phyloP scores from a whole-genome alignment of 2,329 filamentous ascomycete species.

The Alternaria rosae region DNA sequence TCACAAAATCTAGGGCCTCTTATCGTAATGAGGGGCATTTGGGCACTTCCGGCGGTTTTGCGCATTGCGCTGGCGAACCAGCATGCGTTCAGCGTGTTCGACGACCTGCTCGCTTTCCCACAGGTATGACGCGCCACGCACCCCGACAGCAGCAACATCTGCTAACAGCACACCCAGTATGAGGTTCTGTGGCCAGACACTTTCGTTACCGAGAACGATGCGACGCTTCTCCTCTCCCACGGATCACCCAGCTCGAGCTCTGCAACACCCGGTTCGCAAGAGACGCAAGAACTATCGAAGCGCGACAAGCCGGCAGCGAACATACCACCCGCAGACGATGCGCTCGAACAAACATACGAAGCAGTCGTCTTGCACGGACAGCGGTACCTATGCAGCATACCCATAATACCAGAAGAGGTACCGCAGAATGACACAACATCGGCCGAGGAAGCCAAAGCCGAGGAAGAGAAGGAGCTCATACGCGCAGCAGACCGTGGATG shows the following conservation, averaged over 20 bases:
- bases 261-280: constrained; percentile 39
- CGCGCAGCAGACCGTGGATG: constrained; percentile 80
- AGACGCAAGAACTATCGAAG: constrained; percentile 47
- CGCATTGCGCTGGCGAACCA: constrained; percentile 61
- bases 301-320: constrained; percentile 29
- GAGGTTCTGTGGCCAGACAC: constrained; percentile 78
- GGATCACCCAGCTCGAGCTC: constrained; percentile 37
- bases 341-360: constrained; percentile 66
- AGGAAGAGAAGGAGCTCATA: constrained; percentile 80
- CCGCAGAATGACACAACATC: constrained; percentile 68
- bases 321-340: constrained; percentile 22
- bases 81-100: constrained; percentile 80
- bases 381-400: constrained; percentile 85
- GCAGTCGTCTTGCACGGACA: constrained; percentile 74
- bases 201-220: constrained; percentile 75
- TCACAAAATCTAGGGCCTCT: background rate
- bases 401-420: constrained; percentile 66
- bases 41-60: constrained; percentile 57
- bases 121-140: constrained; percentile 65
- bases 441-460: constrained; percentile 71
- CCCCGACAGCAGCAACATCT: background rate
- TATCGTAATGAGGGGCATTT: constrained; percentile 53
- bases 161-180: constrained; percentile 63
- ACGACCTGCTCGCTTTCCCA: constrained; percentile 85
- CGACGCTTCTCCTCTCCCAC: constrained; percentile 64